A percentile compares a stretch with the other conserved stretches of the same genome.
phyloP scores from a whole-genome alignment of 306 rosid species.

The Cajanus cajan region DNA sequence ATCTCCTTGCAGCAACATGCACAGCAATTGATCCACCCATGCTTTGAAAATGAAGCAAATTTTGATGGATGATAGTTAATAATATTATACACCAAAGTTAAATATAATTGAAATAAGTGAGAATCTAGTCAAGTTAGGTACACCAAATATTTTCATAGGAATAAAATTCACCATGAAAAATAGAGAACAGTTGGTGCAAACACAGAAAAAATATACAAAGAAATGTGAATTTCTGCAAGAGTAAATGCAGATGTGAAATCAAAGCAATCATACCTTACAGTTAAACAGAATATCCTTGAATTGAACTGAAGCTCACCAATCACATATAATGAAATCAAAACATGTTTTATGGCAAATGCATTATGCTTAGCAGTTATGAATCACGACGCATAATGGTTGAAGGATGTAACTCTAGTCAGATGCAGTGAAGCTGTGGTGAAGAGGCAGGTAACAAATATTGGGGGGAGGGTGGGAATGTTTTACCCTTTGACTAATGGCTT shows the following conservation, averaged over 20 bases:
- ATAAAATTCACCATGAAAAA: constrained; percentile 14
- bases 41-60: constrained; percentile 43
- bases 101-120: not conserved
- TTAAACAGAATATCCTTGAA: constrained; percentile 10
- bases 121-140: constrained; percentile 5
- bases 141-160: constrained; percentile 24
- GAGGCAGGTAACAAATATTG: not conserved
- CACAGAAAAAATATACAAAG: not conserved
- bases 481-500: not conserved
- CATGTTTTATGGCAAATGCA: not conserved
- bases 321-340: constrained; percentile 6
- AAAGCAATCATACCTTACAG: not conserved
- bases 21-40: constrained; percentile 99
- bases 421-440: not conserved
- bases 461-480: not conserved
- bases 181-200: not conserved
- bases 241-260: constrained; percentile 17
- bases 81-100: constrained; percentile 5
- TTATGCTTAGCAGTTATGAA: not conserved
- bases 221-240: constrained; percentile 10
- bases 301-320: constrained; percentile 26
- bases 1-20: constrained; percentile 79
- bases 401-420: constrained; percentile 16
- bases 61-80: constrained; percentile 9
- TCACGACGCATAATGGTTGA: not conserved